A percentile compares a stretch with the other conserved stretches of the same genome.
phyloP scores from a whole-genome alignment of 148 eudicot genomes.

The Drosera capensis region DNA sequence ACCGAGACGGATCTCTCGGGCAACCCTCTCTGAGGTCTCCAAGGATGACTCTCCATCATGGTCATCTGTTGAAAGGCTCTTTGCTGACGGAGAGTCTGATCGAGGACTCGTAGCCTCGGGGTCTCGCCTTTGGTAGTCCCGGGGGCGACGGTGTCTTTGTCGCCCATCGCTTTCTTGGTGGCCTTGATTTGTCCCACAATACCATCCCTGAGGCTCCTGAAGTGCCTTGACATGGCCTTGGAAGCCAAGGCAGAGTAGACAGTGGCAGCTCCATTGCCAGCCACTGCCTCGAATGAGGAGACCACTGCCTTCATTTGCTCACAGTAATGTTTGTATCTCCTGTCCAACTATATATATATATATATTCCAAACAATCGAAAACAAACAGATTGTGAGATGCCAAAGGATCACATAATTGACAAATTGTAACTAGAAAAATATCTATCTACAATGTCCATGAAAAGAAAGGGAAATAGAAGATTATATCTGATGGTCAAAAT shows the following conservation, averaged over 20 bases:
- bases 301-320: constrained; percentile 74
- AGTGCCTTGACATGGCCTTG: constrained; percentile 95
- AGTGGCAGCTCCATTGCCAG: constrained; percentile 52
- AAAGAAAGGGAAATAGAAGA: constrained; percentile 8
- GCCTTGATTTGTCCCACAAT: constrained; percentile 59
- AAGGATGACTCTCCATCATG: constrained; percentile 79
- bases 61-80: constrained; percentile 71
- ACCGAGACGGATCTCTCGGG: constrained; percentile 87
- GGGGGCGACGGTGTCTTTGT: constrained; percentile 34
- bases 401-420: background rate
- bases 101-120: constrained; percentile 73
- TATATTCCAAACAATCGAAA: background rate
- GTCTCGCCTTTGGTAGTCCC: constrained; percentile 73
- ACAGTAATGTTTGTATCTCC: constrained; percentile 77
- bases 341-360: constrained; percentile 45
- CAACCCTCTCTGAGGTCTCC: constrained; percentile 91
- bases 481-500: constrained; percentile 20
- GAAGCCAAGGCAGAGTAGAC: constrained; percentile 69
- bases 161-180: constrained; percentile 66
- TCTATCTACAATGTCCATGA: constrained; percentile 3
- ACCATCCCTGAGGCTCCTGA: constrained; percentile 65
- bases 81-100: constrained; percentile 75
- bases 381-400: background rate
- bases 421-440: background rate
- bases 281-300: constrained; percentile 65